These are phyloP conservation scores for Wickerhamomyces subpelliculosus DNA, from an alignment of 805 yeast species.

Conservation along the genomic window DNA sequence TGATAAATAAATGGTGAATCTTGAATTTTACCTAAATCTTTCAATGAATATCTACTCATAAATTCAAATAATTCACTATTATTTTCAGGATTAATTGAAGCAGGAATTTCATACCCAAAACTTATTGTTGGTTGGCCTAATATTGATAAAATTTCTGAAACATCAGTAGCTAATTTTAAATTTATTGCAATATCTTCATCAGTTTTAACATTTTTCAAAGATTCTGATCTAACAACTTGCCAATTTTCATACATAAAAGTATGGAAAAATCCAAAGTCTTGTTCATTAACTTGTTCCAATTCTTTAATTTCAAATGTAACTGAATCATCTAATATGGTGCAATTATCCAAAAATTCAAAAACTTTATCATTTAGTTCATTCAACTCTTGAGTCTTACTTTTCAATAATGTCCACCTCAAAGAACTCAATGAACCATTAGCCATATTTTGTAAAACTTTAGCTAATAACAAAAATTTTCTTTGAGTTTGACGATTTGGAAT, in stretches of 20 bases:
- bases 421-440: conserved; percentile 73
- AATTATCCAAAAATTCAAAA: conserved; percentile 31
- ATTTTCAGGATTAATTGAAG: conserved; percentile 41
- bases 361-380: conserved; percentile 31
- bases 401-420: conserved; percentile 57
- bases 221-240: conserved; percentile 26
- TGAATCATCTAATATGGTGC: conserved; percentile 22
- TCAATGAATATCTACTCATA: conserved; percentile 58
- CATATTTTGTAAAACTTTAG: conserved; percentile 77
- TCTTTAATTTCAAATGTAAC: conserved; percentile 15
- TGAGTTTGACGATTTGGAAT: conserved; percentile 37
- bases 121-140: conserved; percentile 56
- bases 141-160: conserved; percentile 41
- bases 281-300: conserved; percentile 16
- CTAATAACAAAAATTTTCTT: conserved; percentile 68
- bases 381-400: conserved; percentile 34
- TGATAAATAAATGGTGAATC: conserved; percentile 49
- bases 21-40: conserved; percentile 38
- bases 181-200: conserved; percentile 16
- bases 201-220: conserved; percentile 10
- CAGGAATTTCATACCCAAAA: conserved; percentile 50
- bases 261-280: conserved; percentile 36
- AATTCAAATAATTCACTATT: conserved; percentile 59
- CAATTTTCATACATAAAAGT: conserved; percentile 44
- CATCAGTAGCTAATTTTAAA: conserved; percentile 25